Base-by-base conservation (phyloP, 805 yeast genomes). In the Lachancea sp. region DNA sequence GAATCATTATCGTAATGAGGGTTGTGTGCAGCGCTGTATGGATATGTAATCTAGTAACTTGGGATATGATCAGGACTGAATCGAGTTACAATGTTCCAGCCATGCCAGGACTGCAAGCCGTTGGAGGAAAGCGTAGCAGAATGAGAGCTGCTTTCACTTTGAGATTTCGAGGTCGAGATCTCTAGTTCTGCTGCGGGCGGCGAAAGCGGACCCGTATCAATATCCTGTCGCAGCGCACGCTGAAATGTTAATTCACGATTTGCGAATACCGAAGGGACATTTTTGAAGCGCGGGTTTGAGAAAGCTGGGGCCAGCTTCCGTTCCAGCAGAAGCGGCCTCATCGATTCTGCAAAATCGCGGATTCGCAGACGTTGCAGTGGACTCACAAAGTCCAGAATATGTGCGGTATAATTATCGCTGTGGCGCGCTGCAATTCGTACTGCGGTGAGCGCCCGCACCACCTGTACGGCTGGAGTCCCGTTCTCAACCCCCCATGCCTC, bases 401-500 rank as follows among this genome's bases (percentile, higher is more conserved):
- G 44, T 13, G 48, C 38, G 2, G 54, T 48, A 20, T 44, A 49
- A 41, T 51, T 53, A n/a, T 42, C 51, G 13, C 25, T 30, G 18
- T 38, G 38, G n/a, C 9, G 22, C 5, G 13, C 26, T 10, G 42
- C 18, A 5, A 34, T 8, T 17, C 22, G 19, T 15, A n/a, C 10
- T 3, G 36, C 37, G 2, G n/a, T 15, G 31, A 31, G 36, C 6
- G 41, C 35, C 20, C 17, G 11, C 12, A 22, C 18, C 15, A 30
- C 16, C 10, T 13, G 42, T 10, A 33, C 44, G 10, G 41, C 26
- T 6, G 50, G 49, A 7, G 46, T 26, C 17, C 52, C 44, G 25
- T 62, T 62, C 33, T 61, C 67, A 42, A 61, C 60, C 18, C 67
- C 68, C 68, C 68, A 64, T 1, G 67, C 62, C 2, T 58, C 58